Percentiles rank a stretch among this genome's conserved stretches.
These are phyloP conservation scores for Termitomyces sp. DNA, from an alignment of 768 basidiomycete species.

Conservation along the genomic window DNA sequence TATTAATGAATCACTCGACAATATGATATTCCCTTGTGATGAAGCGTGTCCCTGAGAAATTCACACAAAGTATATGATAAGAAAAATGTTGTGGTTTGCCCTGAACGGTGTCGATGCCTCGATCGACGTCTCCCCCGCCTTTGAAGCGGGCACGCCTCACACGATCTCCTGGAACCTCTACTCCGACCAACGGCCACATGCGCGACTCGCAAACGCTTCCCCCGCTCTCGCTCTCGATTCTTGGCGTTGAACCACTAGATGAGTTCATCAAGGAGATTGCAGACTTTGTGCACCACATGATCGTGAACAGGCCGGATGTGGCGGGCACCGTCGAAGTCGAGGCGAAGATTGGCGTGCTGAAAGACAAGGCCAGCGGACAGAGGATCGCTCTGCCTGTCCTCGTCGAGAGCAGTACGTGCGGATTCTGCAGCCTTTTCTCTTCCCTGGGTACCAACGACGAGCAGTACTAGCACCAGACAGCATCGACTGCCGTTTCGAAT, in stretches of 20 bases:
- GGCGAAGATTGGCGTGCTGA: slow-evolving; percentile 80
- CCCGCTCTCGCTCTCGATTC: slow-evolving; percentile 72
- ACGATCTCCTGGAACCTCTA: slow-evolving; percentile 11
- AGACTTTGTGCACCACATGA: slow-evolving; percentile 78
- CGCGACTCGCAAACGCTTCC: slow-evolving; percentile 29
- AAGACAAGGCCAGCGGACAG: slow-evolving; percentile 47
- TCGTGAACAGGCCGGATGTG: slow-evolving; percentile 48
- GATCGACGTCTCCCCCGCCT: slow-evolving; percentile 23
- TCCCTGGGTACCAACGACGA: background rate
- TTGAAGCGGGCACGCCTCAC: slow-evolving; percentile 24
- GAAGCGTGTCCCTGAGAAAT: background rate
- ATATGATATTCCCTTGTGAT: background rate
- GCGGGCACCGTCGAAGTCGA: slow-evolving; percentile 75
- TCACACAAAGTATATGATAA: background rate
- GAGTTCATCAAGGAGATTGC: slow-evolving; percentile 91
- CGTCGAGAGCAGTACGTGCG: slow-evolving; percentile 75
- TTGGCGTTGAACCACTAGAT: slow-evolving; percentile 86
- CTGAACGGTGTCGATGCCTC: slow-evolving; percentile 13
- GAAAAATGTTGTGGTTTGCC: background rate
- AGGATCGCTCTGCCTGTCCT: slow-evolving; percentile 67
- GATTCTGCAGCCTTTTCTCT: slow-evolving; percentile 2
- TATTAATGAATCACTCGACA: slow-evolving; percentile 13
- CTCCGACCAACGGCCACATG: slow-evolving; percentile 22
- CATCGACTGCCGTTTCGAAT: slow-evolving; percentile 73
- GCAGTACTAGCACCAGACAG: slow-evolving; percentile 64